A percentile compares a stretch with the other conserved stretches of the same genome.
Conservation (phyloP, 768 basidiomycete species). For the Xanthoconium purpureum region DNA sequence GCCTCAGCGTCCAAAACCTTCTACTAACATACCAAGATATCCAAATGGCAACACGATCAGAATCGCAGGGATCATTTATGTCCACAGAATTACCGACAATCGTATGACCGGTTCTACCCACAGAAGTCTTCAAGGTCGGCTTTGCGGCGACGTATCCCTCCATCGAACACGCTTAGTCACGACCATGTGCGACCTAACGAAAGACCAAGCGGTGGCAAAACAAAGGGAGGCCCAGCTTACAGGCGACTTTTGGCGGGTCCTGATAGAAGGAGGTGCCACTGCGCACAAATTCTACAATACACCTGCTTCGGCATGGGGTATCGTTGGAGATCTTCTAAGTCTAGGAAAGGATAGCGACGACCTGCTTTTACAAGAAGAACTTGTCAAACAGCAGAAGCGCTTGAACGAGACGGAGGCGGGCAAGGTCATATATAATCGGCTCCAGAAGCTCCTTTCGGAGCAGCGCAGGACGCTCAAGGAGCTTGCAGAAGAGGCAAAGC, state of each 20-base stretch:
- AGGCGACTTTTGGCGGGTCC: slow-evolving; percentile 20
- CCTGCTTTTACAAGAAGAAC: slow-evolving; percentile 21
- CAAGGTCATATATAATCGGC: slow-evolving; percentile 14
- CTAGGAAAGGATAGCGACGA: neutral
- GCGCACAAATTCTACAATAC: slow-evolving; percentile 1
- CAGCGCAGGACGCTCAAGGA: slow-evolving; percentile 12
- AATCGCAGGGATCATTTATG: slow-evolving; percentile 34
- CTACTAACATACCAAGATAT: neutral
- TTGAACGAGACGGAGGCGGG: slow-evolving; percentile 22
- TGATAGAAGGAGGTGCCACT: neutral
- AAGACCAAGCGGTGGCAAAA: slow-evolving; percentile 5
- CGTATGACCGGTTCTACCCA: slow-evolving; percentile 31
- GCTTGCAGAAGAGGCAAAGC: slow-evolving; percentile 18
- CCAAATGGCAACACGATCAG: neutral
- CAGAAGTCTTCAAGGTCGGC: slow-evolving; percentile 28
- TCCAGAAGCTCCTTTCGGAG: slow-evolving; percentile 15
- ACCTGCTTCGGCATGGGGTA: neutral
- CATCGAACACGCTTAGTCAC: slow-evolving; percentile 35
- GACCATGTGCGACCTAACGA: slow-evolving; percentile 35
- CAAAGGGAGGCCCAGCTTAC: slow-evolving; percentile 26
- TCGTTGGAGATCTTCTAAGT: neutral
- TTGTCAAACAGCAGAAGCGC: slow-evolving; percentile 6
- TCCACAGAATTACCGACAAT: slow-evolving; percentile 36
- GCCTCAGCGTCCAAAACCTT: no score
- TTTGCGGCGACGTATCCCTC: slow-evolving; percentile 34